Evolutionary conservation across 2,329 filamentous ascomycete species (phyloP), one percentile per base, ranked within the genome.

Genomic region (Xylogone sp.): DNA sequence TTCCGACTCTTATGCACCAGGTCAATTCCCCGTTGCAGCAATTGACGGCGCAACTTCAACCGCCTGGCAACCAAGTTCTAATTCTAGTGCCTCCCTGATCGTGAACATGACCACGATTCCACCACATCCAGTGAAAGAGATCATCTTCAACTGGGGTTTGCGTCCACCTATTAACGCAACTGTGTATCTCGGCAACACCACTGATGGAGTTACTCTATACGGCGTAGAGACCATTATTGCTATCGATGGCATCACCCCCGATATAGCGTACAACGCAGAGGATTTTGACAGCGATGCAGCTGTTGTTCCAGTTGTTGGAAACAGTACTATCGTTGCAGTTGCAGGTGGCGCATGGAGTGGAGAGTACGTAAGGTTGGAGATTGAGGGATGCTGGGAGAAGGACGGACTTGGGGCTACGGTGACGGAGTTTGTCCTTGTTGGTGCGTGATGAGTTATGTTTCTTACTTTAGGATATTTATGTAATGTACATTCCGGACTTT

Each of bases 1-100:
- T 1, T 63, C 69, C 0, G 65, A 75, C 39, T 62, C 65, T 2
- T 81, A 76, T 60, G 69, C 76, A 21, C 78, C 83, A 0, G 87
- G 86, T 13, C 87, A 90, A 65, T 87, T 89, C 69, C 84, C 86
- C 1, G 72, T 86, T 48, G 75, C 78, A 0, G 84, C 83, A 2
- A 77, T 86, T 47, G 86, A 89, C 59, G 86, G 86, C 48, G 82
- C 83, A 2, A 72, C 79, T 4, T 79, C 78, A 18, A 88, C 85
- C 0, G 80, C 79, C 57, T 89, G 85, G 85, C 83, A 87, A 60
- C 84, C 85, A 0, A 62, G 69, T 8, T 71, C 76, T 1, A 78
- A 80, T 46, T 68, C 66, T 0, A 71, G 76, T 3, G 73, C 78
- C 22, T 77, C 77, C 3, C 61, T 88, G 13, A 82, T 79, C 1